Evolutionary conservation across 2,329 filamentous ascomycete genomes (phyloP).

Genomic region (Camillea tinctor): DNA sequence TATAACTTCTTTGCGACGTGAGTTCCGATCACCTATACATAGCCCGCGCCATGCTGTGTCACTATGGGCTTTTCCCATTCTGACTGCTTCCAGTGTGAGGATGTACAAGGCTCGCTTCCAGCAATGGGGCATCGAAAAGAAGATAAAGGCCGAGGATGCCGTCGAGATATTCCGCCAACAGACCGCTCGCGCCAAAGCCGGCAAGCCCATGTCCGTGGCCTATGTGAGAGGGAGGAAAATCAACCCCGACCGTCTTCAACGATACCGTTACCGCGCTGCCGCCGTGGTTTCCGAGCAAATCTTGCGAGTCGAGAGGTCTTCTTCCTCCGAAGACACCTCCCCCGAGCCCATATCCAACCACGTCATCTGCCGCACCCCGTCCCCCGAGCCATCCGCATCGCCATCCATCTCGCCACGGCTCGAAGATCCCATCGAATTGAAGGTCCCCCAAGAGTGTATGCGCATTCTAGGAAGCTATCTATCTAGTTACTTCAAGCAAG

Average conservation of each 20-base stretch:
- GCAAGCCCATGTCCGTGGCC: slow-evolving; percentile 26
- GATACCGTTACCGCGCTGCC: slow-evolving; percentile 23
- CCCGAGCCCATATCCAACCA: slow-evolving; percentile 12
- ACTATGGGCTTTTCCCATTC: slow-evolving; percentile 2
- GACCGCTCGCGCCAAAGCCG: slow-evolving; percentile 27
- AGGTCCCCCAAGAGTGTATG: slow-evolving; percentile 29
- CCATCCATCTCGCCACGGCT: slow-evolving; percentile 22
- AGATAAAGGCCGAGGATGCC: slow-evolving; percentile 32
- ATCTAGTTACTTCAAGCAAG: slow-evolving; percentile 22
- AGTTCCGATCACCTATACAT: slow-evolving; percentile 10
- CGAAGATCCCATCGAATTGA: slow-evolving; percentile 26
- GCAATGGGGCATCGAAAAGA: slow-evolving; percentile 34
- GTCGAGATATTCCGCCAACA: slow-evolving; percentile 33
- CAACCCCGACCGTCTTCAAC: slow-evolving; percentile 29
- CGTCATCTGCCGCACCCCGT: slow-evolving; percentile 29
- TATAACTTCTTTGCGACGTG: slow-evolving; percentile 53
- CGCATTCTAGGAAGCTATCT: slow-evolving; percentile 28
- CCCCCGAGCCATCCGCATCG: slow-evolving; percentile 19
- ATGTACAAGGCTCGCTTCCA: slow-evolving; percentile 34
- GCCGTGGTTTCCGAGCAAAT: slow-evolving; percentile 23
- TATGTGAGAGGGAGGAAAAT: slow-evolving; percentile 30
- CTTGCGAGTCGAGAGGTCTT: slow-evolving; percentile 19
- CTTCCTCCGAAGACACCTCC: background rate
- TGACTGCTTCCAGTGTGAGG: slow-evolving; percentile 22
- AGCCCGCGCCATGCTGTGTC: background rate